These are phyloP conservation scores for Solanum tacnaense DNA, from an alignment of 257 asterid genomes.

Conservation along the genomic window DNA sequence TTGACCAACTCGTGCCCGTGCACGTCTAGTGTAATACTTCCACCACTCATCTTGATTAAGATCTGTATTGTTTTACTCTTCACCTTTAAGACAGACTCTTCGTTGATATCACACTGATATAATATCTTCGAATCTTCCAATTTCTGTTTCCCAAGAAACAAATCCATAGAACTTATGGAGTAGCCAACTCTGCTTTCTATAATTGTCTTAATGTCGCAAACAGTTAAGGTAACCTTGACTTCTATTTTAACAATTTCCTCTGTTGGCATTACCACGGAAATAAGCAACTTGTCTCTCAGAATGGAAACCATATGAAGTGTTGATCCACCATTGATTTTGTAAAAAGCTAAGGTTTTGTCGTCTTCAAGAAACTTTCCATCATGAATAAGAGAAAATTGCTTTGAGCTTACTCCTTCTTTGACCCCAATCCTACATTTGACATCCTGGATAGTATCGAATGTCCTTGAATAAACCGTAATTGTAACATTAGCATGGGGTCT, in stretches of 20 bases:
- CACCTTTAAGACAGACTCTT: not conserved
- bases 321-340: not conserved
- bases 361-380: slow-evolving; percentile 11
- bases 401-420: not conserved
- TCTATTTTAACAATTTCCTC: not conserved
- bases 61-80: not conserved
- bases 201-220: not conserved
- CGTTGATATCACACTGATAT: not conserved
- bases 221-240: not conserved
- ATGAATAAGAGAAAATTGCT: not conserved
- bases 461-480: slow-evolving; percentile 3
- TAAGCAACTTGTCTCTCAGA: not conserved
- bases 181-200: slow-evolving; percentile 10
- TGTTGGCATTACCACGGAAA: slow-evolving; percentile 1
- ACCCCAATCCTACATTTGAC: slow-evolving; percentile 5
- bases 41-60: not conserved
- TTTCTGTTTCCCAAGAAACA: not conserved
- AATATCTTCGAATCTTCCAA: not conserved
- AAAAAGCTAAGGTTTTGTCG: slow-evolving; percentile 3
- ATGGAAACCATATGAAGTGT: slow-evolving; percentile 7
- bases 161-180: not conserved
- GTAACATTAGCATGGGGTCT: not conserved
- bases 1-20: not conserved
- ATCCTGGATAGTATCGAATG: slow-evolving; percentile 6
- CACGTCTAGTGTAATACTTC: not conserved